A percentile compares a stretch with the other conserved stretches of the same genome.
Evolutionary conservation across 345 rosid species (phyloP).

Genomic region (Brassica carinata): DNA sequence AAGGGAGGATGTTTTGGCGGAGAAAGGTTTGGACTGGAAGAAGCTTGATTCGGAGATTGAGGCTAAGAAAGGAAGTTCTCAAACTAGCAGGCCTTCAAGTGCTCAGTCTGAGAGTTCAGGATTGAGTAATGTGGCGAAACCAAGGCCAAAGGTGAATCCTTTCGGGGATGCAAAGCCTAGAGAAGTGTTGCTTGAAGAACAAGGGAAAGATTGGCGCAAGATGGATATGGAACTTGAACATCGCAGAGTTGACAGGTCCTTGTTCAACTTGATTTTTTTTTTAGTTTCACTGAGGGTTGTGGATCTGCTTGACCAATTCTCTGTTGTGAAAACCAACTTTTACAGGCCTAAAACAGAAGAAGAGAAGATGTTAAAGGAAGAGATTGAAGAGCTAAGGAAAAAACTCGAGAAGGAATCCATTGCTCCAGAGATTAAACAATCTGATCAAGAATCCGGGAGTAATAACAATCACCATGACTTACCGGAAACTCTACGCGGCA

Average conservation of each 20-base stretch:
- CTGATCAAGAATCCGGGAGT: conserved; percentile 41
- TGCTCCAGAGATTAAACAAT: conserved; percentile 36
- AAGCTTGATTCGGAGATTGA: conserved; percentile 77
- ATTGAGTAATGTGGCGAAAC: conserved; percentile 54
- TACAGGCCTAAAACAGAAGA: conserved; percentile 85
- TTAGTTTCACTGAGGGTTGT: not conserved
- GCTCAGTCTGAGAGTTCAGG: conserved; percentile 81
- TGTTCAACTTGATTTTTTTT: conserved; percentile 11
- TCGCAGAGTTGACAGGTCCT: conserved; percentile 72
- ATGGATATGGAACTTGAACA: conserved; percentile 86
- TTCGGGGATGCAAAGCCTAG: conserved; percentile 97
- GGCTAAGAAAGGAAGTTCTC: conserved; percentile 55
- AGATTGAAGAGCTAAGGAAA: conserved; percentile 61
- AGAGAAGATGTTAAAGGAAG: conserved; percentile 70
- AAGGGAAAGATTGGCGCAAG: conserved; percentile 93
- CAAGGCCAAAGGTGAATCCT: conserved; percentile 84
- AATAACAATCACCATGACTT: conserved; percentile 42
- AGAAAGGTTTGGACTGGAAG: conserved; percentile 95
- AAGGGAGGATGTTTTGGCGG: conserved; percentile 87
- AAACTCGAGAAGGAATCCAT: conserved; percentile 50
- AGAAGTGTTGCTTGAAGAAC: conserved; percentile 83
- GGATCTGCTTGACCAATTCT: not conserved
- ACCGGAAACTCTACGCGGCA: conserved; percentile 49
- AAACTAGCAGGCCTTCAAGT: conserved; percentile 65
- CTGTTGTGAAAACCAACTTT: conserved; percentile 19